phyloP scores from a whole-genome alignment of 192 early-diverging fungal species.

The Paraglomus brasilianum region DNA sequence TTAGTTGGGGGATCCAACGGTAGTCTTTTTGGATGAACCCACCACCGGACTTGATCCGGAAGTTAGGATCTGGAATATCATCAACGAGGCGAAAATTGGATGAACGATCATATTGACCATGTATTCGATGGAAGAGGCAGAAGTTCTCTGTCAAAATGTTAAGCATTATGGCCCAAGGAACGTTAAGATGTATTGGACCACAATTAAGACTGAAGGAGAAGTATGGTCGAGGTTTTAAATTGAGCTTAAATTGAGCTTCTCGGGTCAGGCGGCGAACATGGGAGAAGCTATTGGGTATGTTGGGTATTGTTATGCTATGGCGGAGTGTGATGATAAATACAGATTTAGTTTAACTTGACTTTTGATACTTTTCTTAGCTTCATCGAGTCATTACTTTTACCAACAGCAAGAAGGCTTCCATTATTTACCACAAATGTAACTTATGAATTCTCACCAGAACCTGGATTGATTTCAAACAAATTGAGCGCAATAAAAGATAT shows the following conservation, averaged over 20 bases:
- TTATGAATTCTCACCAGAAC: conserved; percentile 64
- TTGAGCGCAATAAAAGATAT: conserved; percentile 55
- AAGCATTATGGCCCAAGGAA: conserved; percentile 76
- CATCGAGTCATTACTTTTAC: conserved; percentile 48
- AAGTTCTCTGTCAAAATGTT: conserved; percentile 54
- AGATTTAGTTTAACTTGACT: not conserved
- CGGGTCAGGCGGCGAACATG: conserved; percentile 40
- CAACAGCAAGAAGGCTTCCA: conserved; percentile 45
- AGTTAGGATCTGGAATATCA: conserved; percentile 55
- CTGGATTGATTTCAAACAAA: conserved; percentile 48
- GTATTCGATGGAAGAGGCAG: conserved; percentile 68
- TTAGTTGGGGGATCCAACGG: conserved; percentile 50
- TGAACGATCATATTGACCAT: conserved; percentile 60
- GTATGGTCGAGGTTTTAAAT: conserved; percentile 71
- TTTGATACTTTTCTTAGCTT: conserved; percentile 13
- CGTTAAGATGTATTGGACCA: conserved; percentile 61
- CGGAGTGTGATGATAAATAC: not conserved
- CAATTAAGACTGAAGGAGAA: conserved; percentile 61
- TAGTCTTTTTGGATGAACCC: conserved; percentile 57
- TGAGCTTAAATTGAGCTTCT: conserved; percentile 49
- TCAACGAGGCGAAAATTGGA: conserved; percentile 47
- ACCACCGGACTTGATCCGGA: conserved; percentile 51
- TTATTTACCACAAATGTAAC: conserved; percentile 52
- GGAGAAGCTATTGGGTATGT: conserved; percentile 49
- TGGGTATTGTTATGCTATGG: not conserved